Base-by-base conservation (phyloP, 495 filamentous ascomycete genomes). In the Trichodelitschia bisporula region DNA sequence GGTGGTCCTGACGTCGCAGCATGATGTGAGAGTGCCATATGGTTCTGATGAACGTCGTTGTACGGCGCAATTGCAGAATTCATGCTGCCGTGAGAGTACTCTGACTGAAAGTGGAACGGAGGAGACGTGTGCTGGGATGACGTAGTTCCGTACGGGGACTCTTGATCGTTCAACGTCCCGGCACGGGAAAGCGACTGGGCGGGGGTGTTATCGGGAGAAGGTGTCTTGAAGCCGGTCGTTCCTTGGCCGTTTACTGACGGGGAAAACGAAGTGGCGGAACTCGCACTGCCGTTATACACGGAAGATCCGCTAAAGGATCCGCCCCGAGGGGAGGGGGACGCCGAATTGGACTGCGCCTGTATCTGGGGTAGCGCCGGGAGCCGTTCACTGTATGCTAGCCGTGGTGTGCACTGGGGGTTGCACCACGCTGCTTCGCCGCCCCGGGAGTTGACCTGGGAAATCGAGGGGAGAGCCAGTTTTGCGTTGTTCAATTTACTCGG, bases 381-480 rank as follows among this genome's bases (percentile, higher is more conserved):
- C 57, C 73, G 77, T 47, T 89, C 74, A 58, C 62, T 73, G 41
- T 64, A 61, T 42, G 69, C 51, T 39, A 72, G 61, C 44, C 73
- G 62, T 54, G 72, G 64, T 23, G 61, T 55, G 45, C 66, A 69
- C 55, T 76, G 65, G 51, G 60, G 59, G 57, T 72, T 72, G 57
- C 75, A 77, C 57, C 68, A 80, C 51, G 69, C 55, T 43, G 66
- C 63, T 56, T 90, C 77, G 53, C 64, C 62, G 62, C 73, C 79
- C 72, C 82, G 75, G 68, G 72, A 69, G 53, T 79, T 76, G 64
- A 78, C 67, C 63, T 80, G 76, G 49, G 78, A 73, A 45, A 84
- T 73, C 62, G 78, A 75, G 54, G 83, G 78, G 57, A 86, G 73
- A 80, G 90, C 83, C 83, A 93, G 83, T 64, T 90, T 93, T 76